phyloP scores from a whole-genome alignment of 192 early-diverging fungal species.

The Linnemannia schmuckeri region DNA sequence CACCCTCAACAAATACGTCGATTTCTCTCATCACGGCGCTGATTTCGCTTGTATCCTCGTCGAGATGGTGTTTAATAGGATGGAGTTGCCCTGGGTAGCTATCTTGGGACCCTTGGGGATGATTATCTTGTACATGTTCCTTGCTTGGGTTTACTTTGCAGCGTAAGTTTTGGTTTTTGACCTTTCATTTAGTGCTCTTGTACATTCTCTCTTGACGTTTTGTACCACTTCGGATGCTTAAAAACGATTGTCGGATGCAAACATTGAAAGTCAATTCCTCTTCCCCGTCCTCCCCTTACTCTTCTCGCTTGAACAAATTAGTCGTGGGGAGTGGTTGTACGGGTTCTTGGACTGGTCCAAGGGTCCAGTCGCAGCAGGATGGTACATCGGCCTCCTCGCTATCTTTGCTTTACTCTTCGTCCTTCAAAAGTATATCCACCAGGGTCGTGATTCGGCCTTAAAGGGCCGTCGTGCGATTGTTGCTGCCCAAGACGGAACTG shows the following conservation, averaged over 20 bases:
- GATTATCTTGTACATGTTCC: constrained; percentile 55
- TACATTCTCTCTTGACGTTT: neutral
- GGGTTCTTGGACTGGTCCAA: constrained; percentile 54
- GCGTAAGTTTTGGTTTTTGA: constrained; percentile 30
- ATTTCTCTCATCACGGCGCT: constrained; percentile 44
- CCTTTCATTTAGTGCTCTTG: neutral
- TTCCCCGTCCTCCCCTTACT: neutral
- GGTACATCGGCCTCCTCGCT: constrained; percentile 39
- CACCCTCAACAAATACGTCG: constrained; percentile 45
- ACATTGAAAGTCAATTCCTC: neutral
- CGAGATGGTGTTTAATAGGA: constrained; percentile 48
- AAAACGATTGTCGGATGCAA: neutral
- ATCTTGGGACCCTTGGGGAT: constrained; percentile 34
- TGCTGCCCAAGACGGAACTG: constrained; percentile 24
- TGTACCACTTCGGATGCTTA: neutral
- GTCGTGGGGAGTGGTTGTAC: constrained; percentile 47
- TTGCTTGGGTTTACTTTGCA: constrained; percentile 53
- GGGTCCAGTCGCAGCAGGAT: constrained; percentile 33
- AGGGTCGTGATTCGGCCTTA: constrained; percentile 23
- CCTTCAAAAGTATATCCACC: constrained; percentile 43
- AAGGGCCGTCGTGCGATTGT: constrained; percentile 17
- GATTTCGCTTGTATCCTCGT: constrained; percentile 38
- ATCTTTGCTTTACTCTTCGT: constrained; percentile 36
- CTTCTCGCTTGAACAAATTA: neutral
- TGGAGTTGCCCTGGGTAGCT: constrained; percentile 38